Conservation (phyloP, 2,329 filamentous ascomycete species). For the Cercospora zeina region DNA sequence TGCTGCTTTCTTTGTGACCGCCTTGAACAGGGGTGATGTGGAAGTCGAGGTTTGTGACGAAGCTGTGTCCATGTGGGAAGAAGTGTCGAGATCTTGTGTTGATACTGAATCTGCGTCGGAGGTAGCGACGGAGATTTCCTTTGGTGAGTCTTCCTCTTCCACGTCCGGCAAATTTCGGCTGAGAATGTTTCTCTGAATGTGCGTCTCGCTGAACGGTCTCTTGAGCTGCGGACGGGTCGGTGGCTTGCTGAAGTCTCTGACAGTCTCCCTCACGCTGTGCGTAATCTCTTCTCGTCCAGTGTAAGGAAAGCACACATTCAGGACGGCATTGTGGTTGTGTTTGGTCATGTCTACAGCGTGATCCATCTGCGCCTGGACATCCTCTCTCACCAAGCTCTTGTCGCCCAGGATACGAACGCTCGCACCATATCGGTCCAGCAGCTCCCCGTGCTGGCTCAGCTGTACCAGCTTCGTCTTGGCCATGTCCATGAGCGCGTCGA, state of each 20-base stretch:
- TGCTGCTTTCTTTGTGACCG: constrained; percentile 24
- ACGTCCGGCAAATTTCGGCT: constrained; percentile 47
- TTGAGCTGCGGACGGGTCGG: constrained; percentile 42
- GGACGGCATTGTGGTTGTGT: constrained; percentile 71
- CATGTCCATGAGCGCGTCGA: constrained; percentile 96
- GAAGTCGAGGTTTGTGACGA: constrained; percentile 44
- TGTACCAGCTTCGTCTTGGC: constrained; percentile 93
- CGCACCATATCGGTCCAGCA: constrained; percentile 90
- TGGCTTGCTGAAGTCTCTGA: constrained; percentile 79
- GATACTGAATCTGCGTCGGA: constrained; percentile 34
- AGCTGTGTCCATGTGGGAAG: constrained; percentile 41
- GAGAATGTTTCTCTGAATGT: constrained; percentile 82
- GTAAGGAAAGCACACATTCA: constrained; percentile 98
- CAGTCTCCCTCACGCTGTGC: constrained; percentile 80
- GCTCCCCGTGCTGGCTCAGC: constrained; percentile 85
- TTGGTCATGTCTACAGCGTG: constrained; percentile 82
- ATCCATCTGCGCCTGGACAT: constrained; percentile 87
- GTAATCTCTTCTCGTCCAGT: constrained; percentile 96
- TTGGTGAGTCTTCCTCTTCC: constrained; percentile 35
- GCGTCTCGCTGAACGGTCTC: constrained; percentile 80
- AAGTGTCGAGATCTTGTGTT: constrained; percentile 34
- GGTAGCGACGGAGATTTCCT: constrained; percentile 18
- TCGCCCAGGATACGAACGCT: constrained; percentile 83
- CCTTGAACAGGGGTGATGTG: constrained; percentile 44
- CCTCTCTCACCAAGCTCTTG: constrained; percentile 76